A percentile compares a stretch with the other conserved stretches of the same genome.
These are phyloP conservation scores for Fusarium transvaalense DNA, from an alignment of 2,329 filamentous ascomycete genomes.

Conservation along the genomic window DNA sequence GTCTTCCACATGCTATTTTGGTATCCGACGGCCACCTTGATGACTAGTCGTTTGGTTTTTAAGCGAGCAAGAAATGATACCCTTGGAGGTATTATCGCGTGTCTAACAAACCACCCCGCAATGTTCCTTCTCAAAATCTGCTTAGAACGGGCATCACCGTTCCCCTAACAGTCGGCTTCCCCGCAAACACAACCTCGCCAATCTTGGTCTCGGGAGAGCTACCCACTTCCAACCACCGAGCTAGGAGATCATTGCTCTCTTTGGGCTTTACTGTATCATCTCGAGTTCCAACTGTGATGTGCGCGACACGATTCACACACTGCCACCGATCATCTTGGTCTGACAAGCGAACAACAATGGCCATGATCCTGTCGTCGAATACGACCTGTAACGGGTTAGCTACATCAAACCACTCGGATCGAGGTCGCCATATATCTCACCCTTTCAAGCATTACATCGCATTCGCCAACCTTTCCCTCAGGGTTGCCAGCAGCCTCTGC, in stretches of 20 bases:
- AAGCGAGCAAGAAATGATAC: background rate
- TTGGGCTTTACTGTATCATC: conserved; percentile 83
- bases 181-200: conserved; percentile 63
- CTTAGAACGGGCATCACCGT: conserved; percentile 63
- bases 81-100: background rate
- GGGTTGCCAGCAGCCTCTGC: conserved; percentile 53
- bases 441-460: conserved; percentile 73
- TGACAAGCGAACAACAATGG: conserved; percentile 82
- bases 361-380: conserved; percentile 90
- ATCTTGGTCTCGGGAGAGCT: conserved; percentile 60
- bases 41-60: background rate
- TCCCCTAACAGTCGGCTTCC: conserved; percentile 62
- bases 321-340: conserved; percentile 70
- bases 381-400: conserved; percentile 67
- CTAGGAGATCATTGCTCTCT: conserved; percentile 90
- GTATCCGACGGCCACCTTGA: background rate
- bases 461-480: conserved; percentile 66
- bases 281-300: conserved; percentile 90
- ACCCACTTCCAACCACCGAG: conserved; percentile 76
- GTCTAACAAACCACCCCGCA: background rate
- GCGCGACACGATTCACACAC: conserved; percentile 82
- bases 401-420: background rate
- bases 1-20: background rate
- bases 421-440: conserved; percentile 52
- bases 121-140: conserved; percentile 52